Base-by-base conservation (phyloP, 352 stramenopile species). In the Globisporangium cystogenes region DNA sequence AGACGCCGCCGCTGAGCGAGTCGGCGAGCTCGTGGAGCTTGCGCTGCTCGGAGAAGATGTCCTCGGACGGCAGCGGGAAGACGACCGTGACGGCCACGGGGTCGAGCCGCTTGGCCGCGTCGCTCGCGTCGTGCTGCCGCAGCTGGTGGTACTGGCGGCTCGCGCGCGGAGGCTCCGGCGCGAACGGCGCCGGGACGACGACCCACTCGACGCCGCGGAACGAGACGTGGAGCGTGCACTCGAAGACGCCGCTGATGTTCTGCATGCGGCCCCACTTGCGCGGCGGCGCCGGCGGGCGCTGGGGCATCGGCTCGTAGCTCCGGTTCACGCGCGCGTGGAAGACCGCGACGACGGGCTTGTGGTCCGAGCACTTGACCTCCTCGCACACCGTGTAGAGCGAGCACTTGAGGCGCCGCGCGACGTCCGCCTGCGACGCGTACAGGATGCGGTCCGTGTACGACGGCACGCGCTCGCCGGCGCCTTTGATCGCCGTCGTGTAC, bases 361-460 rank as follows among this genome's bases (percentile, higher is more conserved):
- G 87, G 66, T 96, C 87, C 18, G 82, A 94, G 53, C 67, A 82
- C 33, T 53, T 76, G 1, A 94, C 71, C 35, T 74, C 64, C 46
- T 96, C 86, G 46, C 72, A 86, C 18, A 80, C 89, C 6, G 67
- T 72, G 60, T 96, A 96, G 21, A 68, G 51, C 20, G 67, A 68
- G 49, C 84, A 89, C 21, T 70, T 72, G 37, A 96, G 64, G 10
- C 76, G 72, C 31, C 76, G 62, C 10, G 70, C 57, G 65, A 90
- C 73, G 56, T 92, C 82, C 0, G 67, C 60, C 37, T 93, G 72
- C 10, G 86, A 95, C 45, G 86, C 80, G 45, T 82, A 86, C 37
- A 97, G 64, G 31, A 97, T 94, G 20, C 88, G 84, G 51, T 97
- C 88, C 11, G 88, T 97, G 62, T 95, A 97, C 26, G 86, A 96